These are phyloP conservation scores for Blastobotrys malaysiensis DNA, from an alignment of 1,139 yeast genomes.

Conservation along the genomic window DNA sequence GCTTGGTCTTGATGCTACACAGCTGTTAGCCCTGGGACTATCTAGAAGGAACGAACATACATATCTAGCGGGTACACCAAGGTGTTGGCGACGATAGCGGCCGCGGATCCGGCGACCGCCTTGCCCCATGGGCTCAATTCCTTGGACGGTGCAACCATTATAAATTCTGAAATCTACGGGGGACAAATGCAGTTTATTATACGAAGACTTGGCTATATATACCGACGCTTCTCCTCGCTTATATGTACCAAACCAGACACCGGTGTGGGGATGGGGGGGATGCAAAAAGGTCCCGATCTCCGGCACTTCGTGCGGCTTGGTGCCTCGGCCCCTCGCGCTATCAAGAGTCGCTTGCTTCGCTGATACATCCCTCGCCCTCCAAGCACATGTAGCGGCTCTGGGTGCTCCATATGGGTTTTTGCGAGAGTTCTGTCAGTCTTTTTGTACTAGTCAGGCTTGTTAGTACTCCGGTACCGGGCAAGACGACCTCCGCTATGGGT, in stretches of 20 bases:
- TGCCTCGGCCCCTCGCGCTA: background rate
- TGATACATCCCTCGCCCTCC: too few relatives aligned
- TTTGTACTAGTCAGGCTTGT: too few relatives aligned
- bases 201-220: background rate
- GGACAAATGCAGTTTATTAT: background rate
- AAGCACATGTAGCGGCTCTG: background rate
- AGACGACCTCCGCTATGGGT: too few relatives aligned
- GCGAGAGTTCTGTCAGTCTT: too few relatives aligned
- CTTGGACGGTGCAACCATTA: constrained; percentile 14
- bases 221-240: background rate
- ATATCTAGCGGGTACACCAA: constrained; percentile 86
- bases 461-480: too few relatives aligned
- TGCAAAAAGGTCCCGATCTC: background rate
- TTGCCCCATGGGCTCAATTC: constrained; percentile 50
- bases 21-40: background rate
- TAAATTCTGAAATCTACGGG: background rate
- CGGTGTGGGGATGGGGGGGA: background rate
- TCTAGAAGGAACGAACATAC: constrained; percentile 15
- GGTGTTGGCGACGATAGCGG: constrained; percentile 78
- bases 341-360: background rate
- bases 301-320: background rate
- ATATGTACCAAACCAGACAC: background rate
- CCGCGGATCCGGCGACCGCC: constrained; percentile 81
- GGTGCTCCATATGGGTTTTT: too few relatives aligned
- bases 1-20: constrained; percentile 55